Evolutionary conservation across 306 rosid species (phyloP), one percentile per base, ranked within the genome.

Genomic region (Sophora flavescens): DNA sequence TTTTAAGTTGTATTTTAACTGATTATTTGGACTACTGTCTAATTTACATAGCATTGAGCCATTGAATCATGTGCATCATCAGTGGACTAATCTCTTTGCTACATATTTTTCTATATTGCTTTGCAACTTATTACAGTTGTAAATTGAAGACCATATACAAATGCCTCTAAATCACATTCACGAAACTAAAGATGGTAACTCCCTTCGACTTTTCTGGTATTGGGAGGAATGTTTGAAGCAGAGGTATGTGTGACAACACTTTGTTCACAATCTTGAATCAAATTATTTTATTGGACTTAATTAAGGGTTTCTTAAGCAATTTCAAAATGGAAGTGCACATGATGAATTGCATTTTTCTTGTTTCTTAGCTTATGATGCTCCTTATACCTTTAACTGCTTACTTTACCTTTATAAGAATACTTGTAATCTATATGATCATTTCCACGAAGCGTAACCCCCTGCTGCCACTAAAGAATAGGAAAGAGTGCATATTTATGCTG

Each of bases 161-260:
- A 83, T 81, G 63, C 93, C 98, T 0, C 59, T 95, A 48, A 83
- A 89, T 79, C 84, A 78, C 70, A 48, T 91, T 80, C 97, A 91
- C 1, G 98, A 95, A 67, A 92, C 86, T 56, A 95, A 89, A 78
- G 99, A 95, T 76, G 99, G 99, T 32, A 63, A 92, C 78, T 92
- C 98, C 68, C 97, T 95, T 66, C 86, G 92, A 30, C 93, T 95
- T 50, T 86, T 92, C 70, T 95, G 99, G 98, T 91, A 87, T 68
- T 95, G 96, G 96, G 99, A 95, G 79, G 99, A 95, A 61, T 92
- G 96, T 83, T 81, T 95, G 91, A 95, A 95, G 89, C 92, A 88
- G 81, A 92, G 99, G 99, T 91, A 89, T 28, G 56, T 50, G 18
- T 11, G 6, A 45, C 32, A 30, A 44, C 57, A 63, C 66, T 52